Evolutionary conservation across 129 eudicot species (phyloP), one percentile per base, ranked within the genome.

Genomic region (Centrapalus pauciflorus): DNA sequence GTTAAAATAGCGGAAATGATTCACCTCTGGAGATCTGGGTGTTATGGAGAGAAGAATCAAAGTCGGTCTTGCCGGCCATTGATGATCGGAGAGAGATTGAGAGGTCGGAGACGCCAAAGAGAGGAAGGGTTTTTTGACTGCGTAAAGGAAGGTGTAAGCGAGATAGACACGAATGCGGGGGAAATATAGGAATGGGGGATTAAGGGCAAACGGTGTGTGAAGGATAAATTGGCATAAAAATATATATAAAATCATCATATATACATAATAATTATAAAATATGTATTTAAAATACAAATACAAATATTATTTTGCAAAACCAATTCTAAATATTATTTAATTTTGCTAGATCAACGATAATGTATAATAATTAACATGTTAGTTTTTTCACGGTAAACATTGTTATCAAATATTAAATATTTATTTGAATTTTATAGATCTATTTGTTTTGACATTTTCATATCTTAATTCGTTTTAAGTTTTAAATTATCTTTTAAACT

Each of bases 11-110:
- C n/a, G 19, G 48, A 26, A 14, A 2, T 45, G 27, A 26, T 32
- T 30, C 38, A 78, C 83, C 87, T 82, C 77, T 56, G 52, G 87
- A 73, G 81, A 82, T 82, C 85, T 75, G 87, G 70, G 76, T 25
- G 69, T 60, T 50, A 7, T 57, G 55, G 40, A 52, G 83, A 81
- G 83, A 74, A 45, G 87, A 70, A 70, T 76, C 87, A 66, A 82
- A 69, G 28, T 38, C 55, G 27, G 74, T 70, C 35, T 62, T 79
- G 74, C 55, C 77, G 54, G 85, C 83, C 85, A 85, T 73, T 46
- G 85, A 66, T 66, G 79, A 76, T 76, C 78, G 65, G 54, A 34
- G 51, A 46, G 28, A 35, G 13, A 45, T 26, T 21, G 49, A 48
- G 40, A 61, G 40, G 45, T 59, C 30, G 65, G 76, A 48, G 67